phyloP scores from a whole-genome alignment of 2,329 filamentous ascomycete genomes.

The Plectosphaerella plurivora region DNA sequence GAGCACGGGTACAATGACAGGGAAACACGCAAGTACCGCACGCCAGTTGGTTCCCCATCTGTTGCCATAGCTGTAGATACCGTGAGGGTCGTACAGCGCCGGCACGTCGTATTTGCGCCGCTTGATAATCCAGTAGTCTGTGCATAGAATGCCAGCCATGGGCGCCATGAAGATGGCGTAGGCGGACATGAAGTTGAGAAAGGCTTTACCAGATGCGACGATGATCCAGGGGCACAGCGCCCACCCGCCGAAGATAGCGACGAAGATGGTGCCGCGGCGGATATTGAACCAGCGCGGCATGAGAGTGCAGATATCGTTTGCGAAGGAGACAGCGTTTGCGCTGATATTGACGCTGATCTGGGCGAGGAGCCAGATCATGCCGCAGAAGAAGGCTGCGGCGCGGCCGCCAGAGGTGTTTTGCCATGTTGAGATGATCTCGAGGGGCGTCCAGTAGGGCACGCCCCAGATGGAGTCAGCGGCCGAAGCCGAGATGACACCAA shows the following conservation, averaged over 20 bases:
- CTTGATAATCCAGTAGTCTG: slow-evolving; percentile 34
- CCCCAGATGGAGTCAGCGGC: slow-evolving; percentile 40
- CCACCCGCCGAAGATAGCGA: slow-evolving; percentile 25
- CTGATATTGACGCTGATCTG: slow-evolving; percentile 23
- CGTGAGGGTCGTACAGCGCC: slow-evolving; percentile 34
- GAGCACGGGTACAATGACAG: slow-evolving; percentile 18
- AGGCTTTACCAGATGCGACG: slow-evolving; percentile 20
- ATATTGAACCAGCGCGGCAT: slow-evolving; percentile 25
- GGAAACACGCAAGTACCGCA: slow-evolving; percentile 20
- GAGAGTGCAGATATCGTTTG: slow-evolving; percentile 24
- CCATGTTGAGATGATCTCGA: slow-evolving; percentile 39
- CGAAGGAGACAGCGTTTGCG: slow-evolving; percentile 21
- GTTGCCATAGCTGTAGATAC: slow-evolving; percentile 29
- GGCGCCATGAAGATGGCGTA: slow-evolving; percentile 32
- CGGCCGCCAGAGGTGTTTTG: slow-evolving; percentile 20
- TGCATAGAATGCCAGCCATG: slow-evolving; percentile 34
- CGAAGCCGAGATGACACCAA: slow-evolving; percentile 42
- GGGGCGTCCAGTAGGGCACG: slow-evolving; percentile 42
- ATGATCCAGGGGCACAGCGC: slow-evolving; percentile 30
- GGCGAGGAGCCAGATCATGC: slow-evolving; percentile 30
- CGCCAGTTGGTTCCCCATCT: slow-evolving; percentile 25
- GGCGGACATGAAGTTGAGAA: slow-evolving; percentile 25
- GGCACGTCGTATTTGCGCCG: slow-evolving; percentile 31
- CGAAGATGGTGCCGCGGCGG: slow-evolving; percentile 22
- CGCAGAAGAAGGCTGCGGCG: slow-evolving; percentile 25